Base-by-base conservation (phyloP, 2,329 filamentous ascomycete genomes). In the Monosporascus sp. region DNA sequence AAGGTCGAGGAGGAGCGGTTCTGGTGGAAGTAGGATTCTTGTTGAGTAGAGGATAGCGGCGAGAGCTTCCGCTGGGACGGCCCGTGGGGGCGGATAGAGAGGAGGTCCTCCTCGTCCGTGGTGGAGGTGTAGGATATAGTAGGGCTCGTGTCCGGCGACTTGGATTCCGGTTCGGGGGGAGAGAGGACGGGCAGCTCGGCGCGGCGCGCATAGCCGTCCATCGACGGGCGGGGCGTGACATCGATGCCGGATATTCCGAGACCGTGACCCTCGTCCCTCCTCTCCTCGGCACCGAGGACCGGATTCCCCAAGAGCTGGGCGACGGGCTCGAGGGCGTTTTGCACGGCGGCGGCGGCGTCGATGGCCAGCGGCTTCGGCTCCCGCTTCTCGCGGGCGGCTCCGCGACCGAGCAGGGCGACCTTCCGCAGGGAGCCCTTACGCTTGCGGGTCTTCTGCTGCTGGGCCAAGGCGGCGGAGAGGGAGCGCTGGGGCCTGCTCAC, bases 361-460 rank as follows among this genome's bases (percentile, higher is more conserved):
- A 78, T 70, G 20, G 68, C 70, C 54, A 78, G 62, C 18, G 72
- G 67, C 51, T 75, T 80, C 52, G 70, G 72, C 52, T 84, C 84
- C 59, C 74, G 80, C 64, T 72, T 78, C 61, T 82, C 84, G 55
- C 81, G 78, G 68, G 81, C 84, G 51, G 78, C 82, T 56, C 87
- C 86, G 57, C 88, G 87, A 17, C 90, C 89, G 18, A 96, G 78
- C 48, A 96, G 76, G 26, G 91, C 91, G 11, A 89, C 90, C 71
- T 96, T 96, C 55, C 92, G 82, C 68, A 97, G 76, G 11, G 92
- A 96, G 4, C 91, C 91, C 67, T 88, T 89, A 55, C 92, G 83
- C 63, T 86, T 85, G 52, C 91, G 78, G 47, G 83, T 83, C 67
- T 74, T 79, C 54, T 78, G 74, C 56, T 75, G 78, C 53, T 68